phyloP scores from a whole-genome alignment of 306 rosid species.

The Vachellia pachyceras region DNA sequence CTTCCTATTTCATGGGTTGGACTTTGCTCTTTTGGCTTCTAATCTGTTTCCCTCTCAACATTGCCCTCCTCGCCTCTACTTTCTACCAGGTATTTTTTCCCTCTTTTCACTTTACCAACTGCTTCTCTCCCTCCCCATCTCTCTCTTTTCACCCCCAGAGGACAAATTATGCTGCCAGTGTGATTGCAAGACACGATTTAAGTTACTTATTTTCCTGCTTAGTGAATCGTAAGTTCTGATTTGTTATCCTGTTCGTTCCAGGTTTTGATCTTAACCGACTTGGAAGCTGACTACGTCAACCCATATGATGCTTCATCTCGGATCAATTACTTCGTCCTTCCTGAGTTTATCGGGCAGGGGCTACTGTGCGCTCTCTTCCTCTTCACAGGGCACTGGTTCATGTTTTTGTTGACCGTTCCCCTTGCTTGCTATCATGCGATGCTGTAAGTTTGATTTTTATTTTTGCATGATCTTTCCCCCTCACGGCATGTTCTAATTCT shows the following conservation, averaged over 20 bases:
- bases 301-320: conserved; percentile 78
- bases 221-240: conserved; percentile 6
- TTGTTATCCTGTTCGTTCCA: conserved; percentile 32
- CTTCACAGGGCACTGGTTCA: conserved; percentile 77
- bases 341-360: conserved; percentile 72
- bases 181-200: background rate
- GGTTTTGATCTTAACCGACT: conserved; percentile 79
- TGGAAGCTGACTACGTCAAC: conserved; percentile 83
- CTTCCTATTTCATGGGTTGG: conserved; percentile 40
- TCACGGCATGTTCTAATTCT: background rate
- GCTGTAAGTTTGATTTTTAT: conserved; percentile 59
- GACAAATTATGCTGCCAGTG: background rate
- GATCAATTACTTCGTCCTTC: conserved; percentile 64
- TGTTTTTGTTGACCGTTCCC: conserved; percentile 76
- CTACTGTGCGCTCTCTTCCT: conserved; percentile 66
- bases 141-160: background rate
- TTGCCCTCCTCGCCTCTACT: conserved; percentile 70
- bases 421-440: conserved; percentile 56
- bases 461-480: background rate
- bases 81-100: conserved; percentile 68
- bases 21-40: conserved; percentile 60
- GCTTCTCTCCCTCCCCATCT: background rate
- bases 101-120: background rate
- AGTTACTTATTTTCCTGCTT: background rate
- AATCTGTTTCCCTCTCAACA: conserved; percentile 63